Evolutionary conservation across 2,329 filamentous ascomycete genomes (phyloP).

Genomic region (Arthroderma uncinatum): DNA sequence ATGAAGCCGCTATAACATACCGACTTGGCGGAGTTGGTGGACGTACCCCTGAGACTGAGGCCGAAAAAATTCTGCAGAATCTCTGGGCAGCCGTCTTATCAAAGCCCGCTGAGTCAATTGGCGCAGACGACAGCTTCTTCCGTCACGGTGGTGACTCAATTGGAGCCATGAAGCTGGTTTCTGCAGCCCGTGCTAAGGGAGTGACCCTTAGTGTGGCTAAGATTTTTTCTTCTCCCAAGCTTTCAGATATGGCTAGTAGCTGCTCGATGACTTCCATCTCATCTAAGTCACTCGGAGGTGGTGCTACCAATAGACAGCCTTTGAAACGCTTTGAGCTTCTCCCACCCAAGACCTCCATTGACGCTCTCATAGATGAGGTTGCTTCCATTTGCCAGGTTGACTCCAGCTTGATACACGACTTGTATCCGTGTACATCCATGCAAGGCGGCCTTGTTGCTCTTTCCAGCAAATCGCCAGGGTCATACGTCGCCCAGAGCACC

Average conservation of each 20-base stretch:
- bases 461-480: constrained; percentile 27
- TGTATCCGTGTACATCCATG: constrained; percentile 33
- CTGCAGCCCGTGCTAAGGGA: constrained; percentile 30
- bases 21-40: constrained; percentile 11
- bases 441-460: constrained; percentile 35
- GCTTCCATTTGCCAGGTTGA: constrained; percentile 15
- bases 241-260: constrained; percentile 33
- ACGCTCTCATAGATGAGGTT: constrained; percentile 16
- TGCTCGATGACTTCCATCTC: background rate
- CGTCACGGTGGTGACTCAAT: constrained; percentile 39
- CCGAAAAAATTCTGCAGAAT: constrained; percentile 22
- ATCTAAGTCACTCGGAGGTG: constrained; percentile 11
- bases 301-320: constrained; percentile 8
- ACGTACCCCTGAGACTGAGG: constrained; percentile 19
- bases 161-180: constrained; percentile 38
- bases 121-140: constrained; percentile 38
- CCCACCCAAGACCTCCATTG: constrained; percentile 17
- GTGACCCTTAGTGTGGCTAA: constrained; percentile 33
- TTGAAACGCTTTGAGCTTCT: constrained; percentile 21
- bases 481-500: constrained; percentile 32
- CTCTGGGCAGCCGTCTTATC: constrained; percentile 34
- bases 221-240: constrained; percentile 35
- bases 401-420: constrained; percentile 26
- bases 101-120: constrained; percentile 29
- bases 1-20: constrained; percentile 10